Conservation (phyloP, 2,329 filamentous ascomycete species). For the Periglandula ipomoeae region DNA sequence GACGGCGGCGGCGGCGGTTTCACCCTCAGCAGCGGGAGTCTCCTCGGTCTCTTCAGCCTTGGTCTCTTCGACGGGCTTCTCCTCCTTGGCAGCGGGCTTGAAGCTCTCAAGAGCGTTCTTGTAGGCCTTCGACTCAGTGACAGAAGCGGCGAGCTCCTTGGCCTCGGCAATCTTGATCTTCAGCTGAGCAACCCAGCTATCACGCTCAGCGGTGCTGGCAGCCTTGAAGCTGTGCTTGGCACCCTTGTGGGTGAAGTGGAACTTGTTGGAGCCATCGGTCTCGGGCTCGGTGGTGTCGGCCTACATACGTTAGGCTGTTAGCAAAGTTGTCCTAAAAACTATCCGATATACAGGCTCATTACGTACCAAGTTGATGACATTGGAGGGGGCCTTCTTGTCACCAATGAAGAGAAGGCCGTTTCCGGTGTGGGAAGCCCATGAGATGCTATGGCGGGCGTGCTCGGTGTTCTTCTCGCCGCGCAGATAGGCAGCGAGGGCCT, state of each 20-base stretch:
- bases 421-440: slow-evolving; percentile 89
- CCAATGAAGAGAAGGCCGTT: slow-evolving; percentile 91
- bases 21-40: slow-evolving; percentile 18
- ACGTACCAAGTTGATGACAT: slow-evolving; percentile 78
- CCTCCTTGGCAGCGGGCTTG: slow-evolving; percentile 31
- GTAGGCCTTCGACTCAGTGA: slow-evolving; percentile 77
- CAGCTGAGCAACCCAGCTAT: slow-evolving; percentile 82
- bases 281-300: slow-evolving; percentile 59
- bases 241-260: slow-evolving; percentile 74
- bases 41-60: slow-evolving; percentile 28
- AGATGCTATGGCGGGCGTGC: slow-evolving; percentile 66
- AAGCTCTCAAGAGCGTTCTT: slow-evolving; percentile 72
- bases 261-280: slow-evolving; percentile 70
- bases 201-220: slow-evolving; percentile 61
- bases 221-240: slow-evolving; percentile 96
- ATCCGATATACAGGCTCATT: no score
- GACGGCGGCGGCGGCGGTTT: slow-evolving; percentile 18
- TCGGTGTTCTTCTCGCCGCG: slow-evolving; percentile 78
- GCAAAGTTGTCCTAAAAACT: not conserved
- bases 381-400: slow-evolving; percentile 72
- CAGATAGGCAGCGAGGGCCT: slow-evolving; percentile 68
- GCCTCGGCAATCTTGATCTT: slow-evolving; percentile 78
- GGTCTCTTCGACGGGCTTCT: slow-evolving; percentile 20
- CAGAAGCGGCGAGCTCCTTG: slow-evolving; percentile 65
- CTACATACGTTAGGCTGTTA: slow-evolving; percentile 23